These are phyloP conservation scores for Clarireedia hainanense DNA, from an alignment of 2,329 filamentous ascomycete genomes.

Conservation along the genomic window DNA sequence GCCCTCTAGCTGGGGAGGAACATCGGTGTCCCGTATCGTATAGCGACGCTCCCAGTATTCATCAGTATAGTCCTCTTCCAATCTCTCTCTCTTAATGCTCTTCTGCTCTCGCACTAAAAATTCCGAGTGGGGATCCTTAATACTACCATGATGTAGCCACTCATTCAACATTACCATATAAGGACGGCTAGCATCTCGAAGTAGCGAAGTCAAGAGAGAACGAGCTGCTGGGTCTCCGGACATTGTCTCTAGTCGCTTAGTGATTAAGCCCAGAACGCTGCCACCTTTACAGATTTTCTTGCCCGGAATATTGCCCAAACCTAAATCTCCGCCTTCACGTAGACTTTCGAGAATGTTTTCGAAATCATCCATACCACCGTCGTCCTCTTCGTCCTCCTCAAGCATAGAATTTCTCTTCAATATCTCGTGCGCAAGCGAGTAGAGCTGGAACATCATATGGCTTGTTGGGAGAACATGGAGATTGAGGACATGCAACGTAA, in stretches of 20 bases:
- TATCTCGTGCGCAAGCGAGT: slow-evolving; percentile 79
- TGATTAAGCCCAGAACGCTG: slow-evolving; percentile 81
- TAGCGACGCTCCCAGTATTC: slow-evolving; percentile 99
- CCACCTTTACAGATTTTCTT: slow-evolving; percentile 98
- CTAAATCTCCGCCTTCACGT: slow-evolving; percentile 75
- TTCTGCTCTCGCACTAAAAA: slow-evolving; percentile 95
- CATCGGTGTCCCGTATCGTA: slow-evolving; percentile 82
- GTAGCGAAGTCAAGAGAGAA: slow-evolving; percentile 68
- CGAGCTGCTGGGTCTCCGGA: slow-evolving; percentile 88
- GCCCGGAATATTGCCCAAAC: slow-evolving; percentile 67
- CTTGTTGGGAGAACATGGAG: slow-evolving; percentile 84
- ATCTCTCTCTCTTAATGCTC: slow-evolving; percentile 80
- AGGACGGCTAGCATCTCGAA: slow-evolving; percentile 82
- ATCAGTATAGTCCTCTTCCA: slow-evolving; percentile 96
- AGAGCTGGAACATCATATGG: slow-evolving; percentile 87
- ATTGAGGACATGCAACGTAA: slow-evolving; percentile 89
- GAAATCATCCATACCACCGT: slow-evolving; percentile 61
- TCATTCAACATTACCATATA: slow-evolving; percentile 99
- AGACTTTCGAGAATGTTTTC: slow-evolving; percentile 90
- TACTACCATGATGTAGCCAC: slow-evolving; percentile 93
- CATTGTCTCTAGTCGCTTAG: slow-evolving; percentile 76
- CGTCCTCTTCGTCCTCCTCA: slow-evolving; percentile 67
- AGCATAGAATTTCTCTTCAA: slow-evolving; percentile 81
- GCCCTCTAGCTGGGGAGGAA: slow-evolving; percentile 83
- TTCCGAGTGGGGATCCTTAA: slow-evolving; percentile 87